Evolutionary conservation across 2,329 filamentous ascomycete species (phyloP).

Genomic region (Parascedosporium putredinis): DNA sequence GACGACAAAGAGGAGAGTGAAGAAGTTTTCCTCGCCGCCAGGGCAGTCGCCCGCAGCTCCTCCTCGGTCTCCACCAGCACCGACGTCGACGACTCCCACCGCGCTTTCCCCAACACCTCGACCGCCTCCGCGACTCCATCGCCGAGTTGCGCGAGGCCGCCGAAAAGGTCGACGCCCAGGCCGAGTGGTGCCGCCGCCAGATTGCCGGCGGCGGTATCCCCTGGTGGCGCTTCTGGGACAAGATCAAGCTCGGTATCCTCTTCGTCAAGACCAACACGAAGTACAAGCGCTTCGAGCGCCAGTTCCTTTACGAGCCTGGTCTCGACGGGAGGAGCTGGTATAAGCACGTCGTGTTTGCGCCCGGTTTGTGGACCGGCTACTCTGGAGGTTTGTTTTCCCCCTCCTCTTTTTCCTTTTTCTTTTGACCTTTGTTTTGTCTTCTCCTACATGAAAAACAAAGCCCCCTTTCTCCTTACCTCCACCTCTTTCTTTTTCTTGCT

Average conservation of each 20-base stretch:
- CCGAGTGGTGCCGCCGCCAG: slow-evolving; percentile 31
- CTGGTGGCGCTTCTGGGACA: slow-evolving; percentile 70
- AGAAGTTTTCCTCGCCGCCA: slow-evolving; percentile 19
- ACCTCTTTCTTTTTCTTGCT: no score
- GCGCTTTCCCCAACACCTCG: slow-evolving; percentile 30
- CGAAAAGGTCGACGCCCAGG: slow-evolving; percentile 32
- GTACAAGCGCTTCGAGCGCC: slow-evolving; percentile 75
- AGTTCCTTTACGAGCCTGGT: slow-evolving; percentile 66
- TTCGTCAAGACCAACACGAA: slow-evolving; percentile 63
- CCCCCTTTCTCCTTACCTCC: no score
- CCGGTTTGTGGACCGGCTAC: slow-evolving; percentile 86
- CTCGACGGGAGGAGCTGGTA: slow-evolving; percentile 78
- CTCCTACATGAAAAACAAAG: no score
- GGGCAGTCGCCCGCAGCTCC: slow-evolving; percentile 15
- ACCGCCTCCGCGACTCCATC: slow-evolving; percentile 27
- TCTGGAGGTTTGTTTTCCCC: slow-evolving; percentile 46
- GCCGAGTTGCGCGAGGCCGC: slow-evolving; percentile 28
- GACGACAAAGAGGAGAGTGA: no score
- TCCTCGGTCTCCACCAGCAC: slow-evolving; percentile 8
- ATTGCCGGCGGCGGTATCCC: slow-evolving; percentile 47
- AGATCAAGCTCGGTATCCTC: slow-evolving; percentile 50
- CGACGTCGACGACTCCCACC: no score
- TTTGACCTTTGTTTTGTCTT: slow-evolving; percentile 10
- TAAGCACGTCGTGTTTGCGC: slow-evolving; percentile 91
- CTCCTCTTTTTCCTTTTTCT: slow-evolving; percentile 10